phyloP scores from a whole-genome alignment of 1,284 basidiomycete species.

The Cystobasidiaceae sp. region DNA sequence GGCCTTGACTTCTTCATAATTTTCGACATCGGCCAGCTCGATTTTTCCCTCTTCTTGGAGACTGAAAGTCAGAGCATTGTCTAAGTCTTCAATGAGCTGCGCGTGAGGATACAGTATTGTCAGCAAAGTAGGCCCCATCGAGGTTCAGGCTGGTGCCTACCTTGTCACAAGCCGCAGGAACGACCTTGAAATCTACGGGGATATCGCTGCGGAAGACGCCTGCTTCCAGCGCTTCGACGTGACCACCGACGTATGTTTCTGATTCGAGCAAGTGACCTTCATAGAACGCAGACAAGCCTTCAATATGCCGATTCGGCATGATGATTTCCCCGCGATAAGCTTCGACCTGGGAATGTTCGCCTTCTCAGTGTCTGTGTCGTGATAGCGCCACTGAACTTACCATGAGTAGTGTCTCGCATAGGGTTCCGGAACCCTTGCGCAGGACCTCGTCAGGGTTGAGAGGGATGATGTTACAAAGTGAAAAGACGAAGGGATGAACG shows the following conservation, averaged over 20 bases:
- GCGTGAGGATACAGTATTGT: too few species aligned
- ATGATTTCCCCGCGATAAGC: slow-evolving; percentile 87
- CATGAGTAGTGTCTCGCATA: slow-evolving; percentile 98
- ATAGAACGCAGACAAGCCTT: slow-evolving; percentile 84
- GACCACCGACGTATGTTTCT: slow-evolving; percentile 98
- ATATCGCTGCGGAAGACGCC: slow-evolving; percentile 98
- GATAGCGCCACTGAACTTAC: slow-evolving; percentile 52
- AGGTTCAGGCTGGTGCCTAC: slow-evolving; percentile 51
- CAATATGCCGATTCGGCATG: slow-evolving; percentile 97
- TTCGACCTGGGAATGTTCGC: slow-evolving; percentile 64
- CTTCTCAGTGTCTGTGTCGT: background rate
- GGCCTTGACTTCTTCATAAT: slow-evolving; percentile 87
- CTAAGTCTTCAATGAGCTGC: slow-evolving; percentile 89
- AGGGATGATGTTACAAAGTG: slow-evolving; percentile 98
- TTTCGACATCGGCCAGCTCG: slow-evolving; percentile 76
- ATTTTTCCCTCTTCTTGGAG: slow-evolving; percentile 82
- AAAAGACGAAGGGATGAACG: slow-evolving; percentile 99
- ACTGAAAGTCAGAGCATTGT: slow-evolving; percentile 82
- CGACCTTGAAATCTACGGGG: slow-evolving; percentile 89
- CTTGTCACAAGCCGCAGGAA: slow-evolving; percentile 77
- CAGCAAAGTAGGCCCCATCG: too few species aligned
- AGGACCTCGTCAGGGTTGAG: slow-evolving; percentile 94
- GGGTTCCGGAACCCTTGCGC: slow-evolving; percentile 89
- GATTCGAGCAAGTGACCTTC: slow-evolving; percentile 93
- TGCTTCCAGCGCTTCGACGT: slow-evolving; percentile 97